These are phyloP conservation scores for Magnolia changhungtana DNA, from an alignment of 164 flowering plant species.

Conservation along the genomic window DNA sequence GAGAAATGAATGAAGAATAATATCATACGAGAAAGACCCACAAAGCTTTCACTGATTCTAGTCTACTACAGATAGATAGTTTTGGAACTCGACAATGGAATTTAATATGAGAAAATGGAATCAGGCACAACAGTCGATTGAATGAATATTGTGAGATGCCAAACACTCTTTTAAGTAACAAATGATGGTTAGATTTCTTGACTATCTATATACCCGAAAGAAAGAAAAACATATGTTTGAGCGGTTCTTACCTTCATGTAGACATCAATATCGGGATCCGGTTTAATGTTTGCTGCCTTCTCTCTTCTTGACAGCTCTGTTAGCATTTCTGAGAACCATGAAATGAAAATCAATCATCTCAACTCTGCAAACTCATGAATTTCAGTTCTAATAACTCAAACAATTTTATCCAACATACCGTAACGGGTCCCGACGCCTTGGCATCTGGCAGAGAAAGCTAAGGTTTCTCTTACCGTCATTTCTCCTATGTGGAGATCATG, in stretches of 20 bases:
- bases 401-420: slow-evolving; percentile 29
- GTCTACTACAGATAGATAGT: not conserved
- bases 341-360: not conserved
- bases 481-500: slow-evolving; percentile 58
- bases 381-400: not conserved
- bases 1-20: not conserved
- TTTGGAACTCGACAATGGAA: no score
- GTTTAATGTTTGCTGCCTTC: slow-evolving; percentile 34
- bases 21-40: not conserved
- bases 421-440: slow-evolving; percentile 60
- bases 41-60: not conserved
- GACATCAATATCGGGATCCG: slow-evolving; percentile 35
- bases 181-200: no score
- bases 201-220: not conserved
- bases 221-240: not conserved
- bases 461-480: slow-evolving; percentile 66
- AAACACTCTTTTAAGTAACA: no score
- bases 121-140: not conserved
- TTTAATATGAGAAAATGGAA: not conserved
- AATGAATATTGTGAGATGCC: not conserved
- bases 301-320: slow-evolving; percentile 35
- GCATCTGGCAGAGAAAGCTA: slow-evolving; percentile 65
- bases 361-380: not conserved
- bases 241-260: slow-evolving; percentile 32
- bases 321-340: slow-evolving; percentile 23